These are phyloP conservation scores for Saccharomycopsis fermentans DNA, from an alignment of 805 yeast genomes.

Conservation along the genomic window DNA sequence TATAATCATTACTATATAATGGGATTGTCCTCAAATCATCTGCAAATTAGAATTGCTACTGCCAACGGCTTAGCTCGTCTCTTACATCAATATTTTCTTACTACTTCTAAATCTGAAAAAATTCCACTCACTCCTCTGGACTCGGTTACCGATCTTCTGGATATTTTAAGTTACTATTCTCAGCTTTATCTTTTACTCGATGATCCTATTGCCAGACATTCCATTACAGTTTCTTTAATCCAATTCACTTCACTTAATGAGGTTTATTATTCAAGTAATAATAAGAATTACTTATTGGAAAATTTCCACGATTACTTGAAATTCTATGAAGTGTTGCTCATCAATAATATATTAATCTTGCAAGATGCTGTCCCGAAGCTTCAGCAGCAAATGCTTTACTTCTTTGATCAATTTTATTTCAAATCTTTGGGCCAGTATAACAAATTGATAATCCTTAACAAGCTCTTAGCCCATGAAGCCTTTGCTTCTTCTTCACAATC, in stretches of 20 bases:
- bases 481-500: conserved; percentile 12
- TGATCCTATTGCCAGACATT: conserved; percentile 23
- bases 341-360: background rate
- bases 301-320: conserved; percentile 18
- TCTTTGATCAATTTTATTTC: conserved; percentile 21
- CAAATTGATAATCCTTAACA: conserved; percentile 20
- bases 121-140: background rate
- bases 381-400: conserved; percentile 19
- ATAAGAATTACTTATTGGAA: conserved; percentile 23
- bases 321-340: background rate
- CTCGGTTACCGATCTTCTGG: conserved; percentile 19
- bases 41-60: conserved; percentile 20
- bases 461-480: conserved; percentile 19
- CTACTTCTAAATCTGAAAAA: background rate
- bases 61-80: conserved; percentile 30
- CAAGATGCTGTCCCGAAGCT: background rate
- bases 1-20: conserved; percentile 11
- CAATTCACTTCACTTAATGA: conserved; percentile 27
- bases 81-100: conserved; percentile 15
- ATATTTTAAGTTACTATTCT: conserved; percentile 19
- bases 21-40: conserved; percentile 17
- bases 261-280: conserved; percentile 14
- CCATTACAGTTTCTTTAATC: conserved; percentile 27
- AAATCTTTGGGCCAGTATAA: conserved; percentile 28
- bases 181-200: conserved; percentile 21